Evolutionary conservation across 2,329 filamentous ascomycete species (phyloP).

Genomic region (Trichoderma brevicompactum): DNA sequence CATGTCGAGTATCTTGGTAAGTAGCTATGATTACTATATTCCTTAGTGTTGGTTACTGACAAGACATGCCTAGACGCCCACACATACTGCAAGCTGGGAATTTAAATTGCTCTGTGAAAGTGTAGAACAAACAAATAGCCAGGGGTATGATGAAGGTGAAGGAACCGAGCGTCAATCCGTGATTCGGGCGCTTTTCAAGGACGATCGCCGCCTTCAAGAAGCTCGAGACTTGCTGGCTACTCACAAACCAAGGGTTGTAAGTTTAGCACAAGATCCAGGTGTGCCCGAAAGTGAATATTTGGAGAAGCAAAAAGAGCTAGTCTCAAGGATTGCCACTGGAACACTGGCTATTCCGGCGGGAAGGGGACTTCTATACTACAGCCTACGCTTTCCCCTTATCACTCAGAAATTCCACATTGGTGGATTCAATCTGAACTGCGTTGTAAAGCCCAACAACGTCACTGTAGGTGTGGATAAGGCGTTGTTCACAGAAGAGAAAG

Average conservation of each 20-base stretch:
- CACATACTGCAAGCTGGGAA: constrained; percentile 72
- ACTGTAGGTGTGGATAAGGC: constrained; percentile 91
- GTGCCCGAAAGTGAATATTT: constrained; percentile 87
- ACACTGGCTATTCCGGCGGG: constrained; percentile 89
- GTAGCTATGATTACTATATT: constrained; percentile 30
- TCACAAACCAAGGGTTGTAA: constrained; percentile 76
- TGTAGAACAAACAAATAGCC: constrained; percentile 61
- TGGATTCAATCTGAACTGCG: constrained; percentile 88
- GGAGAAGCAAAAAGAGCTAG: constrained; percentile 89
- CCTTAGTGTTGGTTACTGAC: constrained; percentile 35
- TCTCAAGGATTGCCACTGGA: constrained; percentile 81
- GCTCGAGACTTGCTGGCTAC: constrained; percentile 85
- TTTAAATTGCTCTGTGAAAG: constrained; percentile 76
- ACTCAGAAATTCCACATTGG: constrained; percentile 90
- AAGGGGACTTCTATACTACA: constrained; percentile 84
- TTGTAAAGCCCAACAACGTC: constrained; percentile 89
- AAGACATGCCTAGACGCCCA: constrained; percentile 52
- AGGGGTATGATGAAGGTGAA: constrained; percentile 75
- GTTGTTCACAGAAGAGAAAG: constrained; percentile 91
- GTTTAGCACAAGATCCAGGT: constrained; percentile 71
- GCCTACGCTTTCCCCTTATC: constrained; percentile 81
- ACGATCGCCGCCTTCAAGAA: constrained; percentile 88
- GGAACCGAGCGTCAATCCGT: constrained; percentile 83
- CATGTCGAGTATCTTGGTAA: constrained; percentile 50
- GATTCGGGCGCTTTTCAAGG: constrained; percentile 84